Conservation (phyloP, 768 basidiomycete genomes). For the Sporobolomyces roseus region DNA sequence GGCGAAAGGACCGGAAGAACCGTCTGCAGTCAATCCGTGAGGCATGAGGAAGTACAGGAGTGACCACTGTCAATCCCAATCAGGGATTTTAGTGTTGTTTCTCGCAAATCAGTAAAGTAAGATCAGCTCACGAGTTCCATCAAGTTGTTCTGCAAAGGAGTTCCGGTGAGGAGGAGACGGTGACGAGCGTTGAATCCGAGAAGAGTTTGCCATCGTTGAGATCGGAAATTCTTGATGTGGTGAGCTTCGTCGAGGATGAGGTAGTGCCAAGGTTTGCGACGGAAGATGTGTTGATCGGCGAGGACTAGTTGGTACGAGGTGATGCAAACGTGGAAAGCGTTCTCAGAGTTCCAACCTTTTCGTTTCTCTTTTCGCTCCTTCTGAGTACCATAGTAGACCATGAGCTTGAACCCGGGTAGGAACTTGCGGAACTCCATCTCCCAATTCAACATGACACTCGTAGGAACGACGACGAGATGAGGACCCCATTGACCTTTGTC, state of each 20-base stretch:
- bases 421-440: constrained; percentile 53
- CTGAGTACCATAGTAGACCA: constrained; percentile 86
- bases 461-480: constrained; percentile 85
- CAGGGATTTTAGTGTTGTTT: no score
- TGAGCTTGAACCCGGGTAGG: constrained; percentile 59
- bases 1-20: constrained; percentile 57
- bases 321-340: constrained; percentile 61
- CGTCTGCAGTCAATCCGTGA: constrained; percentile 52
- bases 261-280: constrained; percentile 64
- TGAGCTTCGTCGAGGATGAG: constrained; percentile 96
- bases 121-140: constrained; percentile 49
- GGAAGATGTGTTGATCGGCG: constrained; percentile 47
- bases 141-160: constrained; percentile 95
- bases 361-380: constrained; percentile 67
- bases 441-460: constrained; percentile 61
- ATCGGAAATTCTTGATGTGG: constrained; percentile 84
- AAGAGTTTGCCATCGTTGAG: constrained; percentile 46
- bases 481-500: constrained; percentile 66
- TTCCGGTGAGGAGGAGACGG: constrained; percentile 89
- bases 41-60: constrained; percentile 93
- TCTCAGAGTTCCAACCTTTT: constrained; percentile 43
- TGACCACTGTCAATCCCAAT: constrained; percentile 58
- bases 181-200: constrained; percentile 69
- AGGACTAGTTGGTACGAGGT: constrained; percentile 56
- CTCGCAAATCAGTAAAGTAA: no score